Percentiles rank a stretch among this genome's conserved stretches.
phyloP scores from a whole-genome alignment of 176 grass and related monocot genomes.

The Alopecurus myosuroides region DNA sequence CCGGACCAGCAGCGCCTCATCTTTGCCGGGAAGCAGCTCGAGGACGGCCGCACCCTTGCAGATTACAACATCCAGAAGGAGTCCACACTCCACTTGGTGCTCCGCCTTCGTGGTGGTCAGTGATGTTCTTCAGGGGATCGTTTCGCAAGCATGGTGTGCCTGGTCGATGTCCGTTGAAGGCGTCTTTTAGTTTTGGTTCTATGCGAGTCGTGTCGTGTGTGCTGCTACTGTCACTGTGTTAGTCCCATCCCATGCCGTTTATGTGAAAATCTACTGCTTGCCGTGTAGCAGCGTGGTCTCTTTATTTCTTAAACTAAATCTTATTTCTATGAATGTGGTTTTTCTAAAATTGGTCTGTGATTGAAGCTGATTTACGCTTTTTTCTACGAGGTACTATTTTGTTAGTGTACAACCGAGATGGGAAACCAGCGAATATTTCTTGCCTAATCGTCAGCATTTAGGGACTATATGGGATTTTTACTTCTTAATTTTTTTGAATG shows the following conservation, averaged over 20 bases:
- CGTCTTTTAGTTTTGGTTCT: neutral
- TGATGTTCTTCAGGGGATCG: neutral
- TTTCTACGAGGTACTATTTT: no score
- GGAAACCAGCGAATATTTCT: no score
- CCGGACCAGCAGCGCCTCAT: slow-evolving; percentile 63
- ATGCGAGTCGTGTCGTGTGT: neutral
- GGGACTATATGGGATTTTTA: no score
- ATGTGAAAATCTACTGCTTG: neutral
- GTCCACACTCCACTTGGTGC: slow-evolving; percentile 58
- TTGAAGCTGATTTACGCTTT: no score
- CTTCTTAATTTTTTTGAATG: no score
- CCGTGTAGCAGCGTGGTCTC: neutral
- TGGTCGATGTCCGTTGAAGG: neutral
- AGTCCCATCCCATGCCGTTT: neutral
- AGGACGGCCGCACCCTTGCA: slow-evolving; percentile 48
- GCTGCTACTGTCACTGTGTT: neutral
- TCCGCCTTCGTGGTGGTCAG: slow-evolving; percentile 49
- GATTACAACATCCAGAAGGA: slow-evolving; percentile 79
- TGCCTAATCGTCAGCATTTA: no score
- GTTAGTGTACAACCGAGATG: no score
- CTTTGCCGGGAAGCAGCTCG: slow-evolving; percentile 53
- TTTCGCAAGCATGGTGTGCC: neutral
- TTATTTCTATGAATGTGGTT: neutral
- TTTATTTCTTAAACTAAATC: neutral
- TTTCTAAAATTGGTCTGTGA: neutral